Evolutionary conservation across 2,329 filamentous ascomycete genomes (phyloP).

Genomic region (Helotiales sp.): DNA sequence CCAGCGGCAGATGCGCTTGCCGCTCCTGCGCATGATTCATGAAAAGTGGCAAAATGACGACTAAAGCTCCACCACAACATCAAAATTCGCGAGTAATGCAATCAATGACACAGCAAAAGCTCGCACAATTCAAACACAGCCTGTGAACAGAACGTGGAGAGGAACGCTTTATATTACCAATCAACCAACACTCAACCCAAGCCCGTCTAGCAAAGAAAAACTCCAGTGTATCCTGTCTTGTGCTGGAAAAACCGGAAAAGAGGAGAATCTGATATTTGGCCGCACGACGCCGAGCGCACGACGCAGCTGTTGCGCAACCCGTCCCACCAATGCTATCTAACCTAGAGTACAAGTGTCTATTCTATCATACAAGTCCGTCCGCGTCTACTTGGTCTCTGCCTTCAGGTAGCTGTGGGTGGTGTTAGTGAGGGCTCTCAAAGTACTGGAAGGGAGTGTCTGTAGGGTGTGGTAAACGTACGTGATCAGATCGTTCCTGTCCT

Average conservation of each 20-base stretch:
- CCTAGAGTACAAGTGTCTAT: conserved; percentile 39
- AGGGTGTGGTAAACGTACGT: conserved; percentile 67
- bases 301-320: conserved; percentile 3
- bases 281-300: conserved; percentile 8
- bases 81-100: not conserved
- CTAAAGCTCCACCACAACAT: not conserved
- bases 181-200: not conserved
- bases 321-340: conserved; percentile 36
- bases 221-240: not conserved
- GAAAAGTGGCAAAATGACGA: not conserved
- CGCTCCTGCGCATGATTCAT: not conserved
- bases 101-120: not conserved
- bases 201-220: not conserved
- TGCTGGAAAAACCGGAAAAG: conserved; percentile 22
- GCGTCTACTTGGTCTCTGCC: conserved; percentile 70
- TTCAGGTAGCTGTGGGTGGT: conserved; percentile 63
- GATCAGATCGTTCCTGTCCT: conserved; percentile 99
- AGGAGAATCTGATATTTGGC: conserved; percentile 33
- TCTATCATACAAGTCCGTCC: conserved; percentile 40
- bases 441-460: not conserved
- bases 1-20: not conserved
- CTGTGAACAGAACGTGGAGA: not conserved
- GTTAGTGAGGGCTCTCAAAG: conserved; percentile 25
- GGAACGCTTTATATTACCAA: not conserved
- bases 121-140: not conserved